Base-by-base conservation (phyloP, 306 rosid genomes). In the Pachyrhizus erosus region DNA sequence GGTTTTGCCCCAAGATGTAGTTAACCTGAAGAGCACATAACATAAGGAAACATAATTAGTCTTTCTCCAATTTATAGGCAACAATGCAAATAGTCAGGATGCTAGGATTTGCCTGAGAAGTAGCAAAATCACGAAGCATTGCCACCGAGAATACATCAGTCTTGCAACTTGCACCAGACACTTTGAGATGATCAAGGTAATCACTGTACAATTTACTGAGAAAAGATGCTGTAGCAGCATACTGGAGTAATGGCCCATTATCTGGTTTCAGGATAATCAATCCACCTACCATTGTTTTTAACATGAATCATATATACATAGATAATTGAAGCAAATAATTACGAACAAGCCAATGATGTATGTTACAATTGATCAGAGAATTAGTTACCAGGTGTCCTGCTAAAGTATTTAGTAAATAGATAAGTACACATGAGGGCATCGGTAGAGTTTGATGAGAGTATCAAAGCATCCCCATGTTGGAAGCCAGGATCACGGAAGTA, bases 1-100 rank as follows among this genome's bases (percentile, higher is more conserved):
- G 97, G 84, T 94, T 94, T 21, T 90, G 91, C 71, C 98, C 98
- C 54, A 92, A 84, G 51, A 92, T 91, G 86, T 91, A 91, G 84
- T 86, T 86, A 65, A 91, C 87, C 97, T 94, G 79, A 80, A 73
- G 15, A 52, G 15, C 29, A 61, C 77, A 65, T 1, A 66, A 77
- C 20, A 78, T 9, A 37, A 75, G 51, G 9, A 42, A 77, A 39
- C 58, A 66, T 31, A 60, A 60, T 79, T 42, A 42, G 55, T 39
- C 71, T 12, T 27, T n/a, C 51, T 69, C 21, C 55, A 71, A 58
- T 79, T 70, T 46, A 10, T 13, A 20, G 24, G 65, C 29, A 42
- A 14, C 64, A 76, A 27, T 20, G 48, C 20, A 51, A 54, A 67
- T 52, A 14, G 11, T 61, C 9, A 55, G 26, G 42, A 60, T 52